Conservation (phyloP, 1,284 basidiomycete genomes). For the Thelephora terrestris region DNA sequence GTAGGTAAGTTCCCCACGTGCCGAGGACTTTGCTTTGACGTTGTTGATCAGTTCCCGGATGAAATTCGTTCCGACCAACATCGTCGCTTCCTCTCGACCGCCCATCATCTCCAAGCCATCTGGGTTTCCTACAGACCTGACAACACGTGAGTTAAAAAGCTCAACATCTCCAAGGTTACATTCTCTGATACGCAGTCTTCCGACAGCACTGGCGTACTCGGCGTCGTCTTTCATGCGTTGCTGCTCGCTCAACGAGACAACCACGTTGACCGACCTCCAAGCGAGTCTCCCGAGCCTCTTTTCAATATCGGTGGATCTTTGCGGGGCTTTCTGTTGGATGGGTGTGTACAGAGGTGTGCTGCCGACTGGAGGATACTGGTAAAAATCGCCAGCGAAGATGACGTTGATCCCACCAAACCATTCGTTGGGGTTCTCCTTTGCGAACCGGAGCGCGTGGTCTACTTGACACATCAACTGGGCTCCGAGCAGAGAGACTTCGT, state of each 20-base stretch:
- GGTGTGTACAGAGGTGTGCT: slow-evolving; percentile 5
- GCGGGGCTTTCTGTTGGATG: slow-evolving; percentile 8
- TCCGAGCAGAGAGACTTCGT: slow-evolving; percentile 13
- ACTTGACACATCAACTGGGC: slow-evolving; percentile 7
- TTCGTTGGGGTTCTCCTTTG: slow-evolving; percentile 11
- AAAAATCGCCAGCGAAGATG: slow-evolving; percentile 31
- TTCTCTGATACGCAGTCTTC: slow-evolving; percentile 10
- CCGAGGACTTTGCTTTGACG: slow-evolving; percentile 5
- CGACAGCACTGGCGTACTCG: slow-evolving; percentile 20
- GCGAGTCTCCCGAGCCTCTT: slow-evolving; percentile 8
- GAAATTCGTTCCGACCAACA: slow-evolving; percentile 16
- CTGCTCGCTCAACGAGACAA: slow-evolving; percentile 18
- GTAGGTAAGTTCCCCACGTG: not conserved
- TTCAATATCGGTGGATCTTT: slow-evolving; percentile 15
- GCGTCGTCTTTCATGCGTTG: slow-evolving; percentile 12
- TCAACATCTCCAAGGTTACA: slow-evolving; percentile 20
- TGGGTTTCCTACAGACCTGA: slow-evolving; percentile 11
- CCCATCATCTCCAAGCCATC: slow-evolving; percentile 17
- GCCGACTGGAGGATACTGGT: slow-evolving; percentile 26
- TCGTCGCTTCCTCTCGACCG: slow-evolving; percentile 10
- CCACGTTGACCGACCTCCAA: not conserved
- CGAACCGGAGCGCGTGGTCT: slow-evolving; percentile 12
- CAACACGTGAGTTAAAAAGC: slow-evolving; percentile 19
- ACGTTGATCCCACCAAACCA: slow-evolving; percentile 29
- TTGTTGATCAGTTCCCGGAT: slow-evolving; percentile 13